These are phyloP conservation scores for Auriculariales sp. DNA, from an alignment of 768 basidiomycete genomes.

Conservation along the genomic window DNA sequence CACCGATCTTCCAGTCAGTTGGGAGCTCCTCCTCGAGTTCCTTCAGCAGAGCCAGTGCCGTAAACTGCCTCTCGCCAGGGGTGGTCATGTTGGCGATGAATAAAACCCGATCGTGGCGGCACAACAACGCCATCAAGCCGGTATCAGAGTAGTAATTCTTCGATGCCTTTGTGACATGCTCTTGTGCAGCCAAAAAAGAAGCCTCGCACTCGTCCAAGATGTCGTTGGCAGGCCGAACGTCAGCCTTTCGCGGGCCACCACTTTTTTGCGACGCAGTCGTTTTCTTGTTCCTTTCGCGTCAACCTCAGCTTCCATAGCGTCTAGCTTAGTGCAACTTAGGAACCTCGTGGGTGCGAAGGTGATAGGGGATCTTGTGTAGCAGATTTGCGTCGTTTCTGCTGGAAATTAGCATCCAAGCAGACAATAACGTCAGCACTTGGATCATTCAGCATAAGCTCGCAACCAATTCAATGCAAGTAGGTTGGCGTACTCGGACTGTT, in stretches of 20 bases:
- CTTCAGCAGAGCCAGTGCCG: slow-evolving; percentile 1
- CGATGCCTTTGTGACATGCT: slow-evolving; percentile 1
- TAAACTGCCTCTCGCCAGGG: slow-evolving; percentile 2
- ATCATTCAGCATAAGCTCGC: background rate
- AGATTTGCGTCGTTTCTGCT: slow-evolving; percentile 15
- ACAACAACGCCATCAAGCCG: slow-evolving; percentile 1
- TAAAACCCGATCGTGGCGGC: slow-evolving; percentile 1
- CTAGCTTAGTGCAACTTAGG: slow-evolving; percentile 10
- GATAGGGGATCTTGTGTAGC: slow-evolving; percentile 9
- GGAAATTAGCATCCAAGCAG: slow-evolving; percentile 21
- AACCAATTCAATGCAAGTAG: background rate
- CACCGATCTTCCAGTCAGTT: background rate
- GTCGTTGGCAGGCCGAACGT: slow-evolving; percentile 15
- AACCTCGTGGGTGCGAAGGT: slow-evolving; percentile 13
- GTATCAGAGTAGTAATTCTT: slow-evolving; percentile 2
- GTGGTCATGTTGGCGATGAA: slow-evolving; percentile 2
- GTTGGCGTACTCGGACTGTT: background rate
- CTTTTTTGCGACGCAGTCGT: background rate
- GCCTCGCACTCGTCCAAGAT: slow-evolving; percentile 3
- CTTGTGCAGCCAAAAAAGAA: slow-evolving; percentile 6
- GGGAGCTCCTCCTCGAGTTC: slow-evolving; percentile 2
- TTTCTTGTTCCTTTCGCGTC: slow-evolving; percentile 6
- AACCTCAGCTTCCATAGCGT: slow-evolving; percentile 10
- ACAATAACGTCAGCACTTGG: slow-evolving; percentile 13
- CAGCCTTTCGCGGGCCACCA: background rate